These are phyloP conservation scores for Isabelozyma rhagii DNA, from an alignment of 805 yeast species.

Conservation along the genomic window DNA sequence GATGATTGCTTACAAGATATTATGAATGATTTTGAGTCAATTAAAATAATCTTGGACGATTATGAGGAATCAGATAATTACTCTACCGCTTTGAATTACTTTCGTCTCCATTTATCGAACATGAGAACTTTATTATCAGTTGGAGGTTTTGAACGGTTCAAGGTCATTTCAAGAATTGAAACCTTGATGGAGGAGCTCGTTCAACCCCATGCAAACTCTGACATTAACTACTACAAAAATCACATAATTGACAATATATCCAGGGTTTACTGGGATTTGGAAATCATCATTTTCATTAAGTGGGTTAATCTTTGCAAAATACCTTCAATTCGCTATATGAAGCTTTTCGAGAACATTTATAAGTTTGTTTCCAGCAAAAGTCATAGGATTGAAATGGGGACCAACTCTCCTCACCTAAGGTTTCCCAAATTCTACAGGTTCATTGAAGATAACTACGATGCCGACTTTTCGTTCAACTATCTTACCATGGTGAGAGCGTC, in stretches of 20 bases:
- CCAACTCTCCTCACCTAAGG: constrained; percentile 20
- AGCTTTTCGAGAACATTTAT: constrained; percentile 17
- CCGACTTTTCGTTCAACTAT: constrained; percentile 2
- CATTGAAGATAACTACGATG: constrained; percentile 4
- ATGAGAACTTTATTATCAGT: background rate
- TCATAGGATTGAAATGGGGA: constrained; percentile 13
- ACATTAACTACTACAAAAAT: background rate
- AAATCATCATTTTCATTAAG: constrained; percentile 5
- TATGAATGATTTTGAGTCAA: background rate
- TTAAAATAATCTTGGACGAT: background rate
- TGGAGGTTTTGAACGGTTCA: background rate
- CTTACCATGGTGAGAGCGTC: constrained; percentile 6
- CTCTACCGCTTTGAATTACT: background rate
- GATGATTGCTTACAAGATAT: background rate
- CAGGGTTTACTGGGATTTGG: constrained; percentile 7
- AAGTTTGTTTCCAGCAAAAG: constrained; percentile 6
- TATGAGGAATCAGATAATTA: background rate
- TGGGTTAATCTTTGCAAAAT: constrained; percentile 16
- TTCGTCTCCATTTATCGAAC: background rate
- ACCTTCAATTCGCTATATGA: constrained; percentile 4
- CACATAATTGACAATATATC: background rate
- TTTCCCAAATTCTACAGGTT: constrained; percentile 23
- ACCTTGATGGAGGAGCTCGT: background rate
- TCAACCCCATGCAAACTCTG: background rate
- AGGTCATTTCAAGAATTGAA: background rate